phyloP scores from a whole-genome alignment of 2,329 filamentous ascomycete genomes.

The Alternaria triticimaculans region DNA sequence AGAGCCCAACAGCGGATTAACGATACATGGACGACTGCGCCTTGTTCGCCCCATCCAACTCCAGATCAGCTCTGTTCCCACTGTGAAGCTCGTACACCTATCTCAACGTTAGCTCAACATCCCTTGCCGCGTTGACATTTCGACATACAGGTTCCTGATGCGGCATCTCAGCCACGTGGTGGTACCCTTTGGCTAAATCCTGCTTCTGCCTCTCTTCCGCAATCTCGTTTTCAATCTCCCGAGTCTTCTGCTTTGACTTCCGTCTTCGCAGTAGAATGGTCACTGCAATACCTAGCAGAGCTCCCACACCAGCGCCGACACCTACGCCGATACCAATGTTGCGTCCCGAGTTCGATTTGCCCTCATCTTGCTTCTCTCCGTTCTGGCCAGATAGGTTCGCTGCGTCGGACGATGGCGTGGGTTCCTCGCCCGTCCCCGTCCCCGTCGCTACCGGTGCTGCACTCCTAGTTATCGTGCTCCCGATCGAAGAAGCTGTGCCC shows the following conservation, averaged over 20 bases:
- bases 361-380: not conserved
- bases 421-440: not conserved
- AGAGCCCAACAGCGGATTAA: not conserved
- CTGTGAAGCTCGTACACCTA: not conserved
- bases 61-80: not conserved
- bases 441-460: not conserved
- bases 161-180: not conserved
- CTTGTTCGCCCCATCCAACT: not conserved
- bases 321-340: conserved; percentile 10
- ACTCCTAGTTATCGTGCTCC: not conserved
- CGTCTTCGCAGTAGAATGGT: not conserved
- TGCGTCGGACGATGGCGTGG: not conserved
- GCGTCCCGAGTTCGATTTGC: not conserved
- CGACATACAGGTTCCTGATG: not conserved
- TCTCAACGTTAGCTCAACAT: not conserved
- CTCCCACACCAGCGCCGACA: not conserved
- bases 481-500: not conserved
- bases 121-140: not conserved
- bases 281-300: not conserved
- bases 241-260: not conserved
- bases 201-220: not conserved
- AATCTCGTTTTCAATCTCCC: not conserved
- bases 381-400: not conserved
- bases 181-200: not conserved
- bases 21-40: not conserved